Base-by-base conservation (phyloP, 139 green algal genomes). In the Picochlorum sp. region DNA sequence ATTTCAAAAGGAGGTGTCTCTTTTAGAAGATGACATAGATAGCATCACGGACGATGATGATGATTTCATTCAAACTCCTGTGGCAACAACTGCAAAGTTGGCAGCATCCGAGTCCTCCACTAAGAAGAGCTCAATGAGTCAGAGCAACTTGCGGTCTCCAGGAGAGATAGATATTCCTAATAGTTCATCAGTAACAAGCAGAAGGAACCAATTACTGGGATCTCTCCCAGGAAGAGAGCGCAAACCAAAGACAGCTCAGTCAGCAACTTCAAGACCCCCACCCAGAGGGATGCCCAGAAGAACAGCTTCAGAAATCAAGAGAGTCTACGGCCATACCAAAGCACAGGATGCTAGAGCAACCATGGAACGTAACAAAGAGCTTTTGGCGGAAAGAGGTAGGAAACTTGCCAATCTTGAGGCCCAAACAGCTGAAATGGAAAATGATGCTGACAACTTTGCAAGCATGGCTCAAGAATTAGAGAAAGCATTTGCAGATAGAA, bases 391-490 rank as follows among this genome's bases (percentile, higher is more conserved):
- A 63, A 60, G 75, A 5, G 75, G 75, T 2, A 64, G 78, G 51
- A 64, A 67, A 52, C 63, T 82, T 55, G 18, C 18, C 10, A 51
- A 43, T 16, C 60, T 82, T 56, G 50, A 81, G 13, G 52, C 81
- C 29, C 52, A 61, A 4, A 61, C 67, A 3, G 67, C 59, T 10
- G 45, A 50, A 2, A 50, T 81, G 57, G n/a, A 44, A 43, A 43
- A 64, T 39, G 75, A 77, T 33, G 73, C 75, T 32, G 44, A 37
- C 4, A 55, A 78, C 59, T 82, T 82, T 70, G 75, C 72, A 5
- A 55, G 61, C 25, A 53, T 64, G 63, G 63, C 63, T 12, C 39
- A 44, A 28, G 24, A 67, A 31, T 44, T 82, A 2, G 64, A 51
- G 24, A 44, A 68, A 4, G 41, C 47, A 20, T 33, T 68, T 26